phyloP scores from a whole-genome alignment of 225 moss, liverwort and hornwort genomes.

The Anthoceros angustus region DNA sequence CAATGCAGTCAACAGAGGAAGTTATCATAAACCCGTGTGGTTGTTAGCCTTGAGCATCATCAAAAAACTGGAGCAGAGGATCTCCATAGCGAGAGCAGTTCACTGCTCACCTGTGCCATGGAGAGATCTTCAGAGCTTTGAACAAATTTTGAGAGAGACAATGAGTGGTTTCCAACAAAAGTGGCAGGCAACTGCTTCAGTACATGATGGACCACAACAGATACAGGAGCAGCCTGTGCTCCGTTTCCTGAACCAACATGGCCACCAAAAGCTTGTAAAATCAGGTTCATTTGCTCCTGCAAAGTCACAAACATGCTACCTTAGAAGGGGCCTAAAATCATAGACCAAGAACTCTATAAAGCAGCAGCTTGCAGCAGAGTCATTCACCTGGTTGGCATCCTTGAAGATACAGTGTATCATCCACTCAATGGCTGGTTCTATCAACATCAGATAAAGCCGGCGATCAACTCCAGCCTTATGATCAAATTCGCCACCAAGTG shows the following conservation, averaged over 20 bases:
- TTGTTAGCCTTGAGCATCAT: not conserved
- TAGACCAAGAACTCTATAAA: not conserved
- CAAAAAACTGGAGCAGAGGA: not conserved
- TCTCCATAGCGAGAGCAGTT: not conserved
- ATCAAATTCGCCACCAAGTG: constrained; percentile 62
- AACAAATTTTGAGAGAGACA: constrained; percentile 52
- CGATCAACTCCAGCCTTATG: constrained; percentile 54
- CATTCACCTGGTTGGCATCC: constrained; percentile 59
- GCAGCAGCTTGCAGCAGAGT: not conserved
- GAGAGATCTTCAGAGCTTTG: constrained; percentile 62
- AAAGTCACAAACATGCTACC: constrained; percentile 9
- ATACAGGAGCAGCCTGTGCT: constrained; percentile 33
- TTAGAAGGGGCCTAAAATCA: constrained; percentile 7
- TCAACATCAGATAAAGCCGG: constrained; percentile 56
- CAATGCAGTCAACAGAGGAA: not conserved
- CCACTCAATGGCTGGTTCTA: constrained; percentile 95
- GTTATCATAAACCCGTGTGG: not conserved
- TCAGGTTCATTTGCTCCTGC: constrained; percentile 55
- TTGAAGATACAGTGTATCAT: constrained; percentile 70
- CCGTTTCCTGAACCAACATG: constrained; percentile 26
- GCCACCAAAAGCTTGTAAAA: constrained; percentile 49
- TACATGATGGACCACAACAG: constrained; percentile 72
- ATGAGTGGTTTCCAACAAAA: constrained; percentile 60
- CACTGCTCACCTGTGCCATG: constrained; percentile 56
- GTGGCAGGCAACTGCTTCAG: constrained; percentile 72